Evolutionary conservation across 2,329 filamentous ascomycete genomes (phyloP).

Genomic region (Sordariomycetes sp.): DNA sequence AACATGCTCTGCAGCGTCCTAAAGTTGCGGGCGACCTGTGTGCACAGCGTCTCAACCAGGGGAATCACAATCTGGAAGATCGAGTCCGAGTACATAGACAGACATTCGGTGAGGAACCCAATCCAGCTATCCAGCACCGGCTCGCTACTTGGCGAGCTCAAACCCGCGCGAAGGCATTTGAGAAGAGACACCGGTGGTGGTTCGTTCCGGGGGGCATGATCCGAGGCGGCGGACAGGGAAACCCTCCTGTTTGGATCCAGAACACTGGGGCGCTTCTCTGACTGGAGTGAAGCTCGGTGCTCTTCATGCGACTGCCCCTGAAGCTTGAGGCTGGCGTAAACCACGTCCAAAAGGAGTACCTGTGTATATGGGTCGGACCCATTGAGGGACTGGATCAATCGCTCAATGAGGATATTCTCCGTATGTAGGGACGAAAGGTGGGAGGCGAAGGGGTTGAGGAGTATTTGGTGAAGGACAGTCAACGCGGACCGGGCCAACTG

Average conservation of each 20-base stretch:
- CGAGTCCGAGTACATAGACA: constrained; percentile 70
- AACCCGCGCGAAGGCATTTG: constrained; percentile 71
- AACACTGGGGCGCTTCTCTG: constrained; percentile 30
- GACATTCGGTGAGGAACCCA: constrained; percentile 65
- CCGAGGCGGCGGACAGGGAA: not conserved
- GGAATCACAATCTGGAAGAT: constrained; percentile 88
- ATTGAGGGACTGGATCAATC: constrained; percentile 46
- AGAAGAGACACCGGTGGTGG: constrained; percentile 49
- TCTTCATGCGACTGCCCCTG: constrained; percentile 28
- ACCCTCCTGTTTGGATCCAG: constrained; percentile 17
- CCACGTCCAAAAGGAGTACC: constrained; percentile 64
- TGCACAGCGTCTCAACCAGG: constrained; percentile 79
- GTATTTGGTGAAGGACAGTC: constrained; percentile 55
- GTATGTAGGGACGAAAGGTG: constrained; percentile 50
- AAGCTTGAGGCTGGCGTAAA: constrained; percentile 61
- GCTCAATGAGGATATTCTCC: constrained; percentile 57
- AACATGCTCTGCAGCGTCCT: constrained; percentile 56
- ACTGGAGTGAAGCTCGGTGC: constrained; percentile 25
- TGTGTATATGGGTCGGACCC: constrained; percentile 59
- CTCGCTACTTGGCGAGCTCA: constrained; percentile 61
- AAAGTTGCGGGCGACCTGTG: constrained; percentile 63
- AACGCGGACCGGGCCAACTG: constrained; percentile 61
- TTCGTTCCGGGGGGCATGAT: constrained; percentile 22
- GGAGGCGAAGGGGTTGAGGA: constrained; percentile 48
- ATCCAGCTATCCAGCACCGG: constrained; percentile 86